phyloP scores from a whole-genome alignment of 345 rosid genomes.

The Ceriops decandra region DNA sequence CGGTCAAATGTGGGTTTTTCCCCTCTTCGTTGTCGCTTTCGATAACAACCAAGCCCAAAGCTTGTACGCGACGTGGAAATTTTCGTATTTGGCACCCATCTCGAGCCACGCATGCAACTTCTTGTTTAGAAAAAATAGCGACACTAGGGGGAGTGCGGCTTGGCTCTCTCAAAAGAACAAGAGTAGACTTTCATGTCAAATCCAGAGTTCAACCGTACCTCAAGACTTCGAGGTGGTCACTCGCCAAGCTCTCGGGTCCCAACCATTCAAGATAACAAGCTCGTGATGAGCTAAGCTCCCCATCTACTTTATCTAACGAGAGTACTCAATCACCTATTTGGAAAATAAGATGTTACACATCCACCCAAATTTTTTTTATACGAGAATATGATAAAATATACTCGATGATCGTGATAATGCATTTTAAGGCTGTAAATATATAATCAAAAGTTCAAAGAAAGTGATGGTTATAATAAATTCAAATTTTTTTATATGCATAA shows the following conservation, averaged over 20 bases:
- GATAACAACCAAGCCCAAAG: neutral
- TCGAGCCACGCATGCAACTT: conserved; percentile 48
- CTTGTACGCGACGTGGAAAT: neutral
- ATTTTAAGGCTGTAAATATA: too few relatives aligned
- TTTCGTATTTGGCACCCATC: conserved; percentile 27
- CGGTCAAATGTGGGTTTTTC: neutral
- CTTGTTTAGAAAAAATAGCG: conserved; percentile 2
- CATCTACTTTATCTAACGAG: too few relatives aligned
- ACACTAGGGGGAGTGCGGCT: conserved; percentile 17
- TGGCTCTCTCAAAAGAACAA: conserved; percentile 30
- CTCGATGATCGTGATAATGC: too few relatives aligned
- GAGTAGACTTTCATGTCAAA: conserved; percentile 32
- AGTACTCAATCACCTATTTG: too few relatives aligned
- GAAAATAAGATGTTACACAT: too few relatives aligned
- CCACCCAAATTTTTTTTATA: too few relatives aligned
- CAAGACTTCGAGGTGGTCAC: conserved; percentile 33
- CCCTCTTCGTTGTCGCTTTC: neutral
- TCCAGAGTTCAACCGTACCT: conserved; percentile 40
- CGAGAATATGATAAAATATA: too few relatives aligned
- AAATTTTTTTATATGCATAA: too few relatives aligned
- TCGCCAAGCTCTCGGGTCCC: conserved; percentile 39
- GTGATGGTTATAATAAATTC: too few relatives aligned
- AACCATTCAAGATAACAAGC: conserved; percentile 17
- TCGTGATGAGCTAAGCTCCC: too few relatives aligned
- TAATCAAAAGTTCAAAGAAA: too few relatives aligned